Evolutionary conservation across 2,329 filamentous ascomycete genomes (phyloP).

Genomic region (Grosmannia clavigera): DNA sequence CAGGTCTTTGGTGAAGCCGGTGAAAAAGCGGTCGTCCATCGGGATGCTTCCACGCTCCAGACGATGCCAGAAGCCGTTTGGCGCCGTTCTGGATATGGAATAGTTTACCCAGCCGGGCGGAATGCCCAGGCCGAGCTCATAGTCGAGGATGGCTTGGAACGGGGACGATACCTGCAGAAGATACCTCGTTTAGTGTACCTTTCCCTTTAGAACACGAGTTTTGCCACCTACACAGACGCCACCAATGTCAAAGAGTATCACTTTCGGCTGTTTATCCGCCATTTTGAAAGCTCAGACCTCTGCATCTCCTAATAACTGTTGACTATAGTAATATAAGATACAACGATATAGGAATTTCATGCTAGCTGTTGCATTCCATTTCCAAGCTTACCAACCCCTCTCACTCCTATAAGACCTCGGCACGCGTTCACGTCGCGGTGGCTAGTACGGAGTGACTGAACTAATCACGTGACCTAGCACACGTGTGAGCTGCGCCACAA

Average conservation of each 20-base stretch:
- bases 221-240: constrained; percentile 75
- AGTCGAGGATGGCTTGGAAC: constrained; percentile 86
- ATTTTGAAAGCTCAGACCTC: constrained; percentile 18
- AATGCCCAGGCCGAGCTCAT: constrained; percentile 64
- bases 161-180: constrained; percentile 65
- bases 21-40: constrained; percentile 64
- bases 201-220: not conserved
- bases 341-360: not conserved
- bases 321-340: not conserved
- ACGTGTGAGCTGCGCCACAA: not conserved
- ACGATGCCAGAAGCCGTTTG: constrained; percentile 74
- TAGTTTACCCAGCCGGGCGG: constrained; percentile 86
- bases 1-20: constrained; percentile 63
- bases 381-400: not conserved
- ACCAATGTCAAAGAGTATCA: constrained; percentile 86
- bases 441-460: not conserved
- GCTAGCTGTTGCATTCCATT: not conserved
- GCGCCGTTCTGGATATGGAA: constrained; percentile 67
- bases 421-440: not conserved
- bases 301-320: not conserved
- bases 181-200: constrained; percentile 8
- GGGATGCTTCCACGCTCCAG: constrained; percentile 75
- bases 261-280: constrained; percentile 47
- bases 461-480: not conserved
- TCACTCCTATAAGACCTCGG: constrained; percentile 3